These are phyloP conservation scores for Metschnikowia lachancei DNA, from an alignment of 805 yeast genomes.

Conservation along the genomic window DNA sequence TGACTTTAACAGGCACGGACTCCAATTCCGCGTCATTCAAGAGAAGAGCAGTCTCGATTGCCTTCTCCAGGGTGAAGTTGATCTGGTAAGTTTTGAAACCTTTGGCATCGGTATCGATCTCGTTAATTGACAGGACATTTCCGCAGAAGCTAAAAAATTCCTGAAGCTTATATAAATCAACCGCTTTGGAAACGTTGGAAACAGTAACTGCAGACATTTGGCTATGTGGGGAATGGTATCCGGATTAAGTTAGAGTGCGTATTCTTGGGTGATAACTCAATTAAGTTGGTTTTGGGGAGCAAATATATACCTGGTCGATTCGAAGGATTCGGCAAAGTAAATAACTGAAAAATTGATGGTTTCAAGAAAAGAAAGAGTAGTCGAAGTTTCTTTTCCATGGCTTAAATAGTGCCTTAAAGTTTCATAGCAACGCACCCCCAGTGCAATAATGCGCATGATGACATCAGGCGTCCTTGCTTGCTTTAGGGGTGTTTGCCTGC, in stretches of 20 bases:
- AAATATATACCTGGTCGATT: background rate
- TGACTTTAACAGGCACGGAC: conserved; percentile 51
- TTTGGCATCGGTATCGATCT: conserved; percentile 26
- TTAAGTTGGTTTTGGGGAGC: background rate
- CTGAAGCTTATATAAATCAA: conserved; percentile 49
- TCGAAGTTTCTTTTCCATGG: background rate
- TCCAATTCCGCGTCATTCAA: conserved; percentile 73
- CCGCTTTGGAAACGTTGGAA: conserved; percentile 51
- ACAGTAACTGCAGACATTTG: conserved; percentile 48
- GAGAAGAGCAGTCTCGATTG: conserved; percentile 67
- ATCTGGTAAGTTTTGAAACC: conserved; percentile 46
- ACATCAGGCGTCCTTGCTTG: conserved; percentile 2
- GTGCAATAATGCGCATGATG: conserved; percentile 7
- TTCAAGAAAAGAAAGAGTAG: background rate
- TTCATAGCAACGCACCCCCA: conserved; percentile 6
- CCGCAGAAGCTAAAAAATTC: conserved; percentile 81
- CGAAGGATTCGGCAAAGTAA: background rate
- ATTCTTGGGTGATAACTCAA: background rate
- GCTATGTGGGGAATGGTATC: no score
- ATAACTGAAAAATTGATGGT: background rate
- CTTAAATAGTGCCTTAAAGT: background rate
- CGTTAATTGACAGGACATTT: conserved; percentile 34
- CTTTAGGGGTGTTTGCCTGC: conserved; percentile 1
- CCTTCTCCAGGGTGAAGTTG: conserved; percentile 54
- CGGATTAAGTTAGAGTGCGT: no score